Evolutionary conservation across 768 basidiomycete genomes (phyloP), one percentile per base, ranked within the genome.

Genomic region (Clitopilus passeckerianus): DNA sequence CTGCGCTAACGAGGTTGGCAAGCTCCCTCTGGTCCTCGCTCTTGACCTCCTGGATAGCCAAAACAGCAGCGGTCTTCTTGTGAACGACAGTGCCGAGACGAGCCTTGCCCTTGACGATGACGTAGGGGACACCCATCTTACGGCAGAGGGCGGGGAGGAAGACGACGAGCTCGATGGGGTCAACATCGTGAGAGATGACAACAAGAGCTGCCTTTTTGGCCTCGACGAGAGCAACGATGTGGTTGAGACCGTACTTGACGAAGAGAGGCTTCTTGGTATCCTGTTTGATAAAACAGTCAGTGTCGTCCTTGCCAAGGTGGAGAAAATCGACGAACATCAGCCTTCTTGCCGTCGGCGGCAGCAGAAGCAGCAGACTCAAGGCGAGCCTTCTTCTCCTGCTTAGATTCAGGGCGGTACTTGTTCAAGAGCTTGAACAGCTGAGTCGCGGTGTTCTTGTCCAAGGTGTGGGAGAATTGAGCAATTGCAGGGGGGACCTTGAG

Each of bases 71-170:
- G 56, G 95, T 98, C 87, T 98, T 98, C 87, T 97, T 97, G 85
- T 97, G 93, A 41, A 95, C 93, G 62, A 98, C 94, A 6, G 95
- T 93, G 67, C 96, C 96, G 69, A 98, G 92, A 72, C 96, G 92
- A 59, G 96, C 93, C 80, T 98, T 98, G 78, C 91, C 90, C 81
- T 98, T 98, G 67, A 96, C 95, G 65, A 99, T 97, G 64, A 95
- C 93, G 78, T 98, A 98, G 41, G 95, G 95, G 34, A 98, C 91
- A 74, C 95, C 95, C 95, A 98, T 98, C 87, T 98, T 98, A 77
- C 94, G 89, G 82, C 96, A 98, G 61, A 98, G 88, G 58, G 96
- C 95, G 59, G 96, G 96, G 61, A 98, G 84, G 89, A 93, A 98
- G 77, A 99, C 86, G 65, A 99, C 96, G 68, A 99, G 90, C 79